Percentiles rank a stretch among this genome's conserved stretches.
phyloP scores from a whole-genome alignment of 2,329 filamentous ascomycete genomes.

The Gliomastix tumulicola region DNA sequence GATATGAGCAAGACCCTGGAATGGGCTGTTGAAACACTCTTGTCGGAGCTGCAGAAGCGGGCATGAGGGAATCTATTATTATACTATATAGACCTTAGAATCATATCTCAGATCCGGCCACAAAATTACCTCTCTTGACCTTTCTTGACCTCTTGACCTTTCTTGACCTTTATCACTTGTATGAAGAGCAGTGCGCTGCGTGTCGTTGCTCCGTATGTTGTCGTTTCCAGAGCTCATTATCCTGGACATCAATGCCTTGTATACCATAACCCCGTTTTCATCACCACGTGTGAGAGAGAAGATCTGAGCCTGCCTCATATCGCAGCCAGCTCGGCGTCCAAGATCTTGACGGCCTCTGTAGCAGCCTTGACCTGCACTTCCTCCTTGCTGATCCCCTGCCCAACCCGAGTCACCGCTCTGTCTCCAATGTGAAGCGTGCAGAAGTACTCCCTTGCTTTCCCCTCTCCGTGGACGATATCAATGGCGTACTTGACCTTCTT shows the following conservation, averaged over 20 bases:
- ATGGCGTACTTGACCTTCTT: conserved; percentile 48
- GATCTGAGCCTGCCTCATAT: too few relatives aligned
- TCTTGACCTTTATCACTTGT: too few relatives aligned
- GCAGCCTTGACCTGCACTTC: conserved; percentile 53
- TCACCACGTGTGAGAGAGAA: too few relatives aligned
- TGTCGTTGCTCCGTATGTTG: too few relatives aligned
- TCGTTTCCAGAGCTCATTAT: too few relatives aligned
- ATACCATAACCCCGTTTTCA: too few relatives aligned
- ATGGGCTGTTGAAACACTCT: conserved; percentile 62
- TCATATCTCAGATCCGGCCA: too few relatives aligned
- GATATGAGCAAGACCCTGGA: conserved; percentile 56
- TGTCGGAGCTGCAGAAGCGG: conserved; percentile 21
- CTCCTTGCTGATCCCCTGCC: conserved; percentile 36
- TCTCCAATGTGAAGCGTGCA: conserved; percentile 46
- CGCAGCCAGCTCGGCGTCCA: too few relatives aligned
- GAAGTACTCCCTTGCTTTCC: conserved; percentile 17
- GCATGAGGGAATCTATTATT: background rate
- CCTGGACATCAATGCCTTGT: too few relatives aligned
- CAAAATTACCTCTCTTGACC: too few relatives aligned
- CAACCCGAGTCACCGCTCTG: conserved; percentile 34
- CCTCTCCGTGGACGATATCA: conserved; percentile 12
- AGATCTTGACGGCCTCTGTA: conserved; percentile 38
- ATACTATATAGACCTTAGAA: background rate
- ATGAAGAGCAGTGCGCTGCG: too few relatives aligned
- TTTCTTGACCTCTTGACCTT: too few relatives aligned